Percentiles rank a stretch among this genome's conserved stretches.
Conservation (phyloP, 768 basidiomycete genomes). For the Sarcomyxa edulis region DNA sequence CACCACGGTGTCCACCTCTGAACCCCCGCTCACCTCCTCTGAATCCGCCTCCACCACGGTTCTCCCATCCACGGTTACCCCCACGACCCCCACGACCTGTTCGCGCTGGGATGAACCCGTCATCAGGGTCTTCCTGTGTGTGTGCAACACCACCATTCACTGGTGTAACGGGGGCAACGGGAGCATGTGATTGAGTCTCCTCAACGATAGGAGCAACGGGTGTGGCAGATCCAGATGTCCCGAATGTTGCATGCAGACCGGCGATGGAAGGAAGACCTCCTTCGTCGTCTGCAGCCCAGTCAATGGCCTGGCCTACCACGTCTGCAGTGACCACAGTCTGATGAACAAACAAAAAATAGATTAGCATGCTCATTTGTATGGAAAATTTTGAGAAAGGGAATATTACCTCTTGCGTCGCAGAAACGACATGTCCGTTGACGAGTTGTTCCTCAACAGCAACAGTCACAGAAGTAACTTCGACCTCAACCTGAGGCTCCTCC, state of each 20-base stretch:
- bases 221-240: slow-evolving; percentile 66
- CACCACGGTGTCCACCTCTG: slow-evolving; percentile 32
- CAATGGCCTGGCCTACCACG: slow-evolving; percentile 39
- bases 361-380: neutral
- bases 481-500: slow-evolving; percentile 16
- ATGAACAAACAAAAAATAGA: too few relatives aligned
- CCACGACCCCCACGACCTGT: slow-evolving; percentile 42
- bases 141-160: slow-evolving; percentile 23
- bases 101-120: slow-evolving; percentile 54
- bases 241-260: slow-evolving; percentile 71
- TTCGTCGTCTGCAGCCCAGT: slow-evolving; percentile 85
- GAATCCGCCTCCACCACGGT: slow-evolving; percentile 20
- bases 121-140: slow-evolving; percentile 39
- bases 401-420: slow-evolving; percentile 13
- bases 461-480: slow-evolving; percentile 9
- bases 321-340: slow-evolving; percentile 5
- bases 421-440: slow-evolving; percentile 8
- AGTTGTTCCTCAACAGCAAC: slow-evolving; percentile 4
- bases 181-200: slow-evolving; percentile 16
- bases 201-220: slow-evolving; percentile 39
- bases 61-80: slow-evolving; percentile 18
- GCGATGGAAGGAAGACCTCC: slow-evolving; percentile 74
- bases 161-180: too few relatives aligned
- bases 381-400: neutral
- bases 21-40: slow-evolving; percentile 27